Evolutionary conservation across 441 rosid species (phyloP).

Genomic region (Euphorbia neoarborescens): DNA sequence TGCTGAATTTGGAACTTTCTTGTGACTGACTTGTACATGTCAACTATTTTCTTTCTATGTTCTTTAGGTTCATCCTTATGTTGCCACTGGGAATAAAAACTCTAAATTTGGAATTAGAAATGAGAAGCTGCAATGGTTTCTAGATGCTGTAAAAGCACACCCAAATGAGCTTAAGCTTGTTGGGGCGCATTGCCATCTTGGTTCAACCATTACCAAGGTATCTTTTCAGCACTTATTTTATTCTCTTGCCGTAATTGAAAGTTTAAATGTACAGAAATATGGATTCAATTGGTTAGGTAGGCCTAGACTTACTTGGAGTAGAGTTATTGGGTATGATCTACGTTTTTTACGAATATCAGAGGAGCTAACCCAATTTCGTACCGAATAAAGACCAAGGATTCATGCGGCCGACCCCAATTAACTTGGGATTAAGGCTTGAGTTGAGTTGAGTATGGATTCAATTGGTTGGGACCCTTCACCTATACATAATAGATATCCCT

Average conservation of each 20-base stretch:
- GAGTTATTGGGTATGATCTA: no score
- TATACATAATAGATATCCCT: neutral
- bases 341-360: no score
- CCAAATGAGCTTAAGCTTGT: slow-evolving; percentile 85
- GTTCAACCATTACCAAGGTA: slow-evolving; percentile 97
- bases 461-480: neutral
- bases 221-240: neutral
- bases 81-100: slow-evolving; percentile 95
- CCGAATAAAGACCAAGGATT: no score
- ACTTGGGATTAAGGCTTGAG: no score
- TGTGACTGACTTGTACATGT: neutral
- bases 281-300: neutral
- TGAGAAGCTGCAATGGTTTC: slow-evolving; percentile 97
- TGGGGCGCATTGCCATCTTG: slow-evolving; percentile 96
- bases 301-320: no score
- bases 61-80: slow-evolving; percentile 86
- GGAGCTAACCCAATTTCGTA: no score
- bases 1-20: slow-evolving; percentile 2
- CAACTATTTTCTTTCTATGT: neutral
- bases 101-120: slow-evolving; percentile 98
- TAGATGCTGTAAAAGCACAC: slow-evolving; percentile 85
- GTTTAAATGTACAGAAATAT: neutral
- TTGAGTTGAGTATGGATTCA: no score
- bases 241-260: slow-evolving; percentile 3
- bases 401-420: no score